Conservation (phyloP, 176 grass and related monocot genomes). For the Juncus inflexus region DNA sequence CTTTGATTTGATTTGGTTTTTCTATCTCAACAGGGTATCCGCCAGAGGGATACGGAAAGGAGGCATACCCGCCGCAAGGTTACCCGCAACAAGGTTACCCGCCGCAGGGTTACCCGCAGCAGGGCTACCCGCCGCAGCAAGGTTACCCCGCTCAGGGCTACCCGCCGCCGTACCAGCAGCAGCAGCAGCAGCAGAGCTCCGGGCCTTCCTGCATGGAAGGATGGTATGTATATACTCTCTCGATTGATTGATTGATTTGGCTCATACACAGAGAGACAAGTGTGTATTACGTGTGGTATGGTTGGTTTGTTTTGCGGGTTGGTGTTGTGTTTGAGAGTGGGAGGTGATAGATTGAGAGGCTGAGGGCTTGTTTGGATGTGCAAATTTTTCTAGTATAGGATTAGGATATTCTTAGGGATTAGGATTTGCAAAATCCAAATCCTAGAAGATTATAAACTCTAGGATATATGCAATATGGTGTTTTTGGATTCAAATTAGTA, state of each 20-base stretch:
- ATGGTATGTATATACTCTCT: slow-evolving; percentile 27
- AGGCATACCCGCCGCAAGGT: slow-evolving; percentile 31
- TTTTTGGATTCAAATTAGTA: too few species aligned
- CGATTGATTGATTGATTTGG: background rate
- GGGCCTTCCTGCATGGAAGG: slow-evolving; percentile 48
- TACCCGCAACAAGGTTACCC: slow-evolving; percentile 38
- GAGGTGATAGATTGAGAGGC: too few species aligned
- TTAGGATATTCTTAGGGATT: too few species aligned
- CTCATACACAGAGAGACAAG: too few species aligned
- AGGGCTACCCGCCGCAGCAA: slow-evolving; percentile 22
- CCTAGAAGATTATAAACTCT: too few species aligned
- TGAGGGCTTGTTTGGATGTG: too few species aligned
- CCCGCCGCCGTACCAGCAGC: slow-evolving; percentile 42
- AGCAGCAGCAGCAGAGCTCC: slow-evolving; percentile 32
- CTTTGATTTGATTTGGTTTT: background rate
- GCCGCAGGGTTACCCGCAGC: slow-evolving; percentile 27
- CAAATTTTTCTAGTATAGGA: too few species aligned
- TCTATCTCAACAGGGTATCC: slow-evolving; percentile 29
- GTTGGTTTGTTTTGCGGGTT: too few species aligned
- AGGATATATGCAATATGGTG: too few species aligned
- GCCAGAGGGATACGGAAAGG: slow-evolving; percentile 35
- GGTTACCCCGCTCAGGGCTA: slow-evolving; percentile 33
- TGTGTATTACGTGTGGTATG: too few species aligned
- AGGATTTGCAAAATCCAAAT: too few species aligned
- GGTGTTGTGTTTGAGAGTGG: too few species aligned